A percentile compares a stretch with the other conserved stretches of the same genome.
Evolutionary conservation across 2,329 filamentous ascomycete genomes (phyloP).

Genomic region (Cladophialophora exuberans): DNA sequence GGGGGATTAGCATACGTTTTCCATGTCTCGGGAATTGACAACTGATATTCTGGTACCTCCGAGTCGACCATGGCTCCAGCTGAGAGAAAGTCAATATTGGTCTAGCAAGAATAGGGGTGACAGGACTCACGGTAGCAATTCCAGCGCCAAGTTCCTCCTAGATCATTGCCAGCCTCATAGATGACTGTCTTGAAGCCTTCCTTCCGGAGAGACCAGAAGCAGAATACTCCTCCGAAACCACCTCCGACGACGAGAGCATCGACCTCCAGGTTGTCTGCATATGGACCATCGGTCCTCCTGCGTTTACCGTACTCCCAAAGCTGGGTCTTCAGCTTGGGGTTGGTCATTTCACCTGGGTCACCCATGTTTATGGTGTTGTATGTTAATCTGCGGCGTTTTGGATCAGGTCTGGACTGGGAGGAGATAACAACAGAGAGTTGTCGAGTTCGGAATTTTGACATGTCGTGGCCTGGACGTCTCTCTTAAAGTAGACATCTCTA

Average conservation of each 20-base stretch:
- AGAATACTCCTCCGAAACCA: constrained; percentile 50
- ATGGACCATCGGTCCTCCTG: constrained; percentile 36
- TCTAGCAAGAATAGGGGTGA: neutral
- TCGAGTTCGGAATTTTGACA: neutral
- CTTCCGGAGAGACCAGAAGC: constrained; percentile 57
- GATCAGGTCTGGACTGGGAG: neutral
- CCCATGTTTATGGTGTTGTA: constrained; percentile 16
- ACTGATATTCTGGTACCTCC: constrained; percentile 52
- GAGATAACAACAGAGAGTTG: constrained; percentile 7
- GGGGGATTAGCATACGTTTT: constrained; percentile 38
- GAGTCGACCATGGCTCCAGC: constrained; percentile 39
- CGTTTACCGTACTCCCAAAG: constrained; percentile 34
- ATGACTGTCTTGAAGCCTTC: constrained; percentile 53
- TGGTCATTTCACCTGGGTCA: constrained; percentile 22
- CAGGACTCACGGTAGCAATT: constrained; percentile 37
- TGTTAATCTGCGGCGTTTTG: neutral
- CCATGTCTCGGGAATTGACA: constrained; percentile 52
- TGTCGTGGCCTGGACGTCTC: constrained; percentile 2
- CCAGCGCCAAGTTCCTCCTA: constrained; percentile 45
- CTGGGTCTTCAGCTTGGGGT: constrained; percentile 28
- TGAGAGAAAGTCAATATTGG: neutral
- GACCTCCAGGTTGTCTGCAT: constrained; percentile 31
- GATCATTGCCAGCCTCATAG: constrained; percentile 56
- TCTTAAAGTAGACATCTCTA: neutral
- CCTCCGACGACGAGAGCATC: constrained; percentile 39